phyloP scores from a whole-genome alignment of 1,139 yeast genomes.

The Candida sp. region DNA sequence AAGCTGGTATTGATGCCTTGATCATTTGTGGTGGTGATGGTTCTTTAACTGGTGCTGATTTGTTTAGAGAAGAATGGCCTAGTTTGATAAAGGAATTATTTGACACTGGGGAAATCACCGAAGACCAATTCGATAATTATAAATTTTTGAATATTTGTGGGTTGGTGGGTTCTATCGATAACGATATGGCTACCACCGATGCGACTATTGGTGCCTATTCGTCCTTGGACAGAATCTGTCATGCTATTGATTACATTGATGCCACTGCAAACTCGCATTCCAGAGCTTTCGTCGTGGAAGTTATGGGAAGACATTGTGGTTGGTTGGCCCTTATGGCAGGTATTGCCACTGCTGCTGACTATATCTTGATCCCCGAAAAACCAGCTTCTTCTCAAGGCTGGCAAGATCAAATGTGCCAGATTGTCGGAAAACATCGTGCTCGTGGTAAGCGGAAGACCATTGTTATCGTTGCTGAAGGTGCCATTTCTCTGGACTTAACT shows the following conservation, averaged over 20 bases:
- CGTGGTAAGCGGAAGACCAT: constrained; percentile 77
- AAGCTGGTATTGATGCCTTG: constrained; percentile 73
- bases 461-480: constrained; percentile 84
- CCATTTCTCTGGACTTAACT: constrained; percentile 61
- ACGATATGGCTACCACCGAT: constrained; percentile 82
- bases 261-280: constrained; percentile 85
- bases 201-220: constrained; percentile 82
- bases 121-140: constrained; percentile 50
- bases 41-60: constrained; percentile 78
- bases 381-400: constrained; percentile 61
- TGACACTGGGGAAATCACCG: constrained; percentile 44
- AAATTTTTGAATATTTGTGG: constrained; percentile 70
- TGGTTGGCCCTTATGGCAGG: constrained; percentile 87
- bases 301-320: constrained; percentile 91
- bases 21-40: constrained; percentile 89
- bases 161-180: constrained; percentile 78
- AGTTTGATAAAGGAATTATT: constrained; percentile 60
- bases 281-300: constrained; percentile 80
- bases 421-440: constrained; percentile 62
- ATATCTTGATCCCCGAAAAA: constrained; percentile 76
- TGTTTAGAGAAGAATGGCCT: constrained; percentile 80
- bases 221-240: constrained; percentile 71
- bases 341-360: constrained; percentile 78
- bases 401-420: constrained; percentile 64
- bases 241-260: constrained; percentile 77